These are phyloP conservation scores for Xylariaceae sp. DNA, from an alignment of 2,329 filamentous ascomycete genomes.

Conservation along the genomic window DNA sequence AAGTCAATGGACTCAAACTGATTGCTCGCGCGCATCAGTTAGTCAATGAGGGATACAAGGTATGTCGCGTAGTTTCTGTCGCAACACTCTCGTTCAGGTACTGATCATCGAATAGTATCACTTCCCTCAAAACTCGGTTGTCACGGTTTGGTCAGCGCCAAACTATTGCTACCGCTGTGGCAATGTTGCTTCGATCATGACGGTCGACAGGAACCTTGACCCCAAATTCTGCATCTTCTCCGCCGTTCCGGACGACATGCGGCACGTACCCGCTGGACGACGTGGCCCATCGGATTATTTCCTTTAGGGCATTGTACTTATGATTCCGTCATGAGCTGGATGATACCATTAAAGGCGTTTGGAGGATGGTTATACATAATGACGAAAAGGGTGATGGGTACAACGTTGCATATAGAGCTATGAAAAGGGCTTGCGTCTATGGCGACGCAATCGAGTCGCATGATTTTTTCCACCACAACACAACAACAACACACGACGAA, in stretches of 20 bases:
- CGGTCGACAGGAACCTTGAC: slow-evolving; percentile 75
- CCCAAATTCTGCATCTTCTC: slow-evolving; percentile 91
- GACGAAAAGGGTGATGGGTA: slow-evolving; percentile 6
- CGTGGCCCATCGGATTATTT: slow-evolving; percentile 67
- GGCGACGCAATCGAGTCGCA: slow-evolving; percentile 6
- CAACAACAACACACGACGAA: neutral
- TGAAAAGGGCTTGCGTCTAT: slow-evolving; percentile 5
- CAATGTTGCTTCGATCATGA: slow-evolving; percentile 96
- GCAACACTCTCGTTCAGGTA: neutral
- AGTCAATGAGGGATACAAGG: slow-evolving; percentile 97
- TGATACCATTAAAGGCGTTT: slow-evolving; percentile 31
- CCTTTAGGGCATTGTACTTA: slow-evolving; percentile 41
- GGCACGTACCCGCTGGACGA: slow-evolving; percentile 69
- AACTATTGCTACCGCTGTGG: slow-evolving; percentile 95
- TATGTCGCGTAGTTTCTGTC: slow-evolving; percentile 56
- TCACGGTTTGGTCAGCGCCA: slow-evolving; percentile 96
- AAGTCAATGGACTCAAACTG: slow-evolving; percentile 92
- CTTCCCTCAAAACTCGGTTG: slow-evolving; percentile 89
- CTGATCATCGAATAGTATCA: slow-evolving; percentile 61
- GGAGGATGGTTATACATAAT: slow-evolving; percentile 16
- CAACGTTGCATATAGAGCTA: slow-evolving; percentile 19
- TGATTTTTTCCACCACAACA: slow-evolving; percentile 3
- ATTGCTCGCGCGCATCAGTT: slow-evolving; percentile 97
- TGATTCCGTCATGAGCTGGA: slow-evolving; percentile 22
- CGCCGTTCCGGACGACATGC: slow-evolving; percentile 78